These are phyloP conservation scores for Quercus suber DNA, from an alignment of 306 rosid genomes.

Conservation along the genomic window DNA sequence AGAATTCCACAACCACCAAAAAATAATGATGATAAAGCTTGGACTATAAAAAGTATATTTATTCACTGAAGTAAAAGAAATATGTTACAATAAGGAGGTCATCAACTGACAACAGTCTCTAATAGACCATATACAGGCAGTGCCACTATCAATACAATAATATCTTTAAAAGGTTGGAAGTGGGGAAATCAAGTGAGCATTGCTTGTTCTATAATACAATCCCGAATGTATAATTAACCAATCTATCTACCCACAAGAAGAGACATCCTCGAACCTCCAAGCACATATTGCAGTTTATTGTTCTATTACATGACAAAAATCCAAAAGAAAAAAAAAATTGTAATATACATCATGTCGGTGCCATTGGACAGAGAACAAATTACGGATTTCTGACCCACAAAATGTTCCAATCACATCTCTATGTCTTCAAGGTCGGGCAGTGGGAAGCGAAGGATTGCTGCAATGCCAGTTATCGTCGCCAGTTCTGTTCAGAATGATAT, in stretches of 20 bases:
- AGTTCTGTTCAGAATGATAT: conserved; percentile 57
- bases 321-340: neutral
- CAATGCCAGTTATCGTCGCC: conserved; percentile 67
- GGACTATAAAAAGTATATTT: neutral
- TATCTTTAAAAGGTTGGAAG: neutral
- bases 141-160: neutral
- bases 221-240: neutral
- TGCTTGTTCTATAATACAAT: conserved; percentile 10
- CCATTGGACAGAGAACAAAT: neutral
- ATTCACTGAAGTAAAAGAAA: neutral
- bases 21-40: too few relatives aligned
- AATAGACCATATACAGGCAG: neutral
- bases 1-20: too few relatives aligned
- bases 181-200: neutral
- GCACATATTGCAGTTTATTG: neutral
- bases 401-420: conserved; percentile 55
- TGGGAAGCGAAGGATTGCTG: conserved; percentile 94
- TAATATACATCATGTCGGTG: neutral
- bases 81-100: neutral
- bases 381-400: neutral
- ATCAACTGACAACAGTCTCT: neutral
- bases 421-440: conserved; percentile 94
- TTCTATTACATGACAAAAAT: conserved; percentile 5
- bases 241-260: neutral
- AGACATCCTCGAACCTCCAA: neutral